Base-by-base conservation (phyloP, 768 basidiomycete species). In the Xerocomellus intermedius region DNA sequence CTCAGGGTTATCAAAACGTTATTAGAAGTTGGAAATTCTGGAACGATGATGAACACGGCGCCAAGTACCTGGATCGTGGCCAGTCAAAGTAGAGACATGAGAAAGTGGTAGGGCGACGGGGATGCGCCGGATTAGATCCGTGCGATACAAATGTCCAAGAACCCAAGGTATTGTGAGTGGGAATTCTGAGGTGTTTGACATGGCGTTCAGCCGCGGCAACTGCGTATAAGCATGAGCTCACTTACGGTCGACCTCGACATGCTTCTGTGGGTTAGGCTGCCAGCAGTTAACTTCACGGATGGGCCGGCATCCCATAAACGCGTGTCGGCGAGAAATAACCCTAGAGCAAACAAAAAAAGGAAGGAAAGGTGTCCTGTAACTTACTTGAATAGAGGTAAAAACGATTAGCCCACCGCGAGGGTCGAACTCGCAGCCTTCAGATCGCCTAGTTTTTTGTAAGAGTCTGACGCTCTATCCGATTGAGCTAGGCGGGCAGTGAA, bases 401-500 rank as follows among this genome's bases (percentile, higher is more conserved):
- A 50, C 37, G 9, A 50, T 39, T 80, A 81, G 80, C 79, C 79
- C 79, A 80, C 80, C 79, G 79, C 79, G 79, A 79, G 80, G 78
- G 79, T 80, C 79, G 79, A 80, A 81, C 79, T 79, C 79, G 79
- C 79, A 80, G 78, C 79, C 80, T 81, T 80, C 78, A 79, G 79
- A 79, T 79, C 50, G 70, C 70, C 70, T 72, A 72, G 60, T 63
- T 30, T 19, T 24, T 10, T 55, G 8, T 81, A 82, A 81, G 79
- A 81, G 79, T 81, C 79, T 82, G 79, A 81, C 79, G 79, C 79
- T 82, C 80, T 81, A 82, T 81, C 79, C 79, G 79, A 81, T 81
- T 81, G 81, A 82, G 79, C 81, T 81, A 81, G 79, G 79, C 79
- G 76, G 80, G 79, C 79, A 52, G 4, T 5, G 1, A 13, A 5